phyloP scores from a whole-genome alignment of 495 filamentous ascomycete genomes.

The Immersiella caudata region DNA sequence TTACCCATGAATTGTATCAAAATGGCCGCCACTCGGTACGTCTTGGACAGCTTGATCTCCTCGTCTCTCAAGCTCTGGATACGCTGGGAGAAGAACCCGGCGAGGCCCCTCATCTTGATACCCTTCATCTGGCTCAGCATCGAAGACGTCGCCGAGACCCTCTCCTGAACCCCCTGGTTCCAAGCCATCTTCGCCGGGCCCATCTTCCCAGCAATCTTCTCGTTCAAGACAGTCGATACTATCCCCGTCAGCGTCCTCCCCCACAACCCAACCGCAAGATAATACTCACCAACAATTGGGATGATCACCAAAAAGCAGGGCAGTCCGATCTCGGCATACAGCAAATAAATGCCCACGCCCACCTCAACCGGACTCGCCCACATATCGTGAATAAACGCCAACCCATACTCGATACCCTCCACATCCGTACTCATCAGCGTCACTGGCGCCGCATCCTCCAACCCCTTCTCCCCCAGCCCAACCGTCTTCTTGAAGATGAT shows the following conservation, averaged over 20 bases:
- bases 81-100: constrained; percentile 19
- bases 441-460: constrained; percentile 53
- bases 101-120: constrained; percentile 43
- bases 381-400: constrained; percentile 21
- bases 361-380: constrained; percentile 34
- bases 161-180: constrained; percentile 38
- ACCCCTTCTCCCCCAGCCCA: constrained; percentile 40
- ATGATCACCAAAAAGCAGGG: constrained; percentile 24
- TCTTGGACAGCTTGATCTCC: constrained; percentile 31
- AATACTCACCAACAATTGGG: constrained; percentile 18
- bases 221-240: constrained; percentile 20
- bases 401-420: constrained; percentile 26
- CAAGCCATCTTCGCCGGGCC: constrained; percentile 35
- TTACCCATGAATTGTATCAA: neutral
- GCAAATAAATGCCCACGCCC: constrained; percentile 27
- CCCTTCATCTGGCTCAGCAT: constrained; percentile 42
- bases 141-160: constrained; percentile 33
- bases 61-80: constrained; percentile 28
- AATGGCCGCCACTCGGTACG: constrained; percentile 22
- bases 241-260: neutral
- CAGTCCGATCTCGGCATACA: constrained; percentile 21
- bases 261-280: neutral
- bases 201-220: constrained; percentile 17
- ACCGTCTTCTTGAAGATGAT: constrained; percentile 58
- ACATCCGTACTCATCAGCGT: constrained; percentile 59